Evolutionary conservation across 352 stramenopile species (phyloP).

Genomic region (Phytophthora multivora): DNA sequence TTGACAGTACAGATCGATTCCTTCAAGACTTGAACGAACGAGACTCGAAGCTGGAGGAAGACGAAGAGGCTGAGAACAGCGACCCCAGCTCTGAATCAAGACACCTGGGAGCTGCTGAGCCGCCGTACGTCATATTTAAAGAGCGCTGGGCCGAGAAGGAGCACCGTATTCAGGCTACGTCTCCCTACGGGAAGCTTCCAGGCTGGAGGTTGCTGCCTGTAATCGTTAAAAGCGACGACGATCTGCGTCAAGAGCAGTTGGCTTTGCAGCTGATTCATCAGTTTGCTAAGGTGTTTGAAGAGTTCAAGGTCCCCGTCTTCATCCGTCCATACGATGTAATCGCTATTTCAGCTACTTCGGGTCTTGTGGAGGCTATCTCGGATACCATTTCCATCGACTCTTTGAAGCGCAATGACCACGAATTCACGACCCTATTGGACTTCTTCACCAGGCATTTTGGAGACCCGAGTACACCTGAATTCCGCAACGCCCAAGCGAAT

Average conservation of each 20-base stretch:
- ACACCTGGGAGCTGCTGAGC: slow-evolving; percentile 31
- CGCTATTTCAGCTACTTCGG: slow-evolving; percentile 91
- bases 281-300: slow-evolving; percentile 94
- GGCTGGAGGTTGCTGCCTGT: slow-evolving; percentile 93
- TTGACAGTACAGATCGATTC: slow-evolving; percentile 80
- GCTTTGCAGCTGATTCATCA: slow-evolving; percentile 96
- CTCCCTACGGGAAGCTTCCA: slow-evolving; percentile 79
- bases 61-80: slow-evolving; percentile 43
- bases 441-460: slow-evolving; percentile 96
- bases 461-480: slow-evolving; percentile 66
- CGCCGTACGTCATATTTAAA: slow-evolving; percentile 90
- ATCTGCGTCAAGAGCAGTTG: slow-evolving; percentile 97
- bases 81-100: slow-evolving; percentile 23
- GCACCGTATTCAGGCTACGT: slow-evolving; percentile 87
- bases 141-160: slow-evolving; percentile 96
- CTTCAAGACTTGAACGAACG: slow-evolving; percentile 70
- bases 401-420: slow-evolving; percentile 96
- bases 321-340: slow-evolving; percentile 97
- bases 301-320: slow-evolving; percentile 94
- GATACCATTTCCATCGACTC: slow-evolving; percentile 98
- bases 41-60: slow-evolving; percentile 73
- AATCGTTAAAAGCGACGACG: slow-evolving; percentile 99
- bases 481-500: slow-evolving; percentile 82
- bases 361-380: slow-evolving; percentile 96
- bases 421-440: slow-evolving; percentile 91